These are phyloP conservation scores for Calonectria honghensis DNA, from an alignment of 2,329 filamentous ascomycete species.

Conservation along the genomic window DNA sequence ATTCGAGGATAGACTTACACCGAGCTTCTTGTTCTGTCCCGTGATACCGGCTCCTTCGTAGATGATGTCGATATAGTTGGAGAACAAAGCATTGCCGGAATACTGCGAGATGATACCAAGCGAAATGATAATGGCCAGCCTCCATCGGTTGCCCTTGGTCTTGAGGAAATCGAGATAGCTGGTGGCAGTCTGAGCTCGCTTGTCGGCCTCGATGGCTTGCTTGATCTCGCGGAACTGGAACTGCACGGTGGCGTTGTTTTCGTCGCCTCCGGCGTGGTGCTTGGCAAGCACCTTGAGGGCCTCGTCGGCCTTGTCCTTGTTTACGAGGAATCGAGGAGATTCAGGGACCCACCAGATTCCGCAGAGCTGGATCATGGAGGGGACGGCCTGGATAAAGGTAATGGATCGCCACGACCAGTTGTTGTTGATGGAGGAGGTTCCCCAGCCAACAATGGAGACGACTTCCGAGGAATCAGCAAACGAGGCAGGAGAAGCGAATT, in stretches of 20 bases:
- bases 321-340: conserved; percentile 79
- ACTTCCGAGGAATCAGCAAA: conserved; percentile 54
- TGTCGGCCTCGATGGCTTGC: conserved; percentile 77
- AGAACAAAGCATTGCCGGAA: conserved; percentile 80
- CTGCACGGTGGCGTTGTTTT: conserved; percentile 76
- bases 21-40: conserved; percentile 73
- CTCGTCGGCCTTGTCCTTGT: conserved; percentile 77
- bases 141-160: conserved; percentile 79
- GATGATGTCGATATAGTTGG: conserved; percentile 79
- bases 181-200: conserved; percentile 66
- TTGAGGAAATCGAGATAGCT: conserved; percentile 77
- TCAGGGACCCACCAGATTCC: conserved; percentile 83
- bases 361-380: conserved; percentile 76
- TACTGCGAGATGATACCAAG: conserved; percentile 81
- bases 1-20: conserved; percentile 57
- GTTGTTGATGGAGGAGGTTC: conserved; percentile 73
- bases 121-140: conserved; percentile 76
- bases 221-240: conserved; percentile 81
- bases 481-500: rapidly evolving
- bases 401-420: conserved; percentile 82
- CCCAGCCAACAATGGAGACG: conserved; percentile 78
- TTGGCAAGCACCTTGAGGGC: conserved; percentile 77
- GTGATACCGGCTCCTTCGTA: conserved; percentile 78
- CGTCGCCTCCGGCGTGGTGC: conserved; percentile 78
- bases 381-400: conserved; percentile 77